Percentiles rank a stretch among this genome's conserved stretches.
Evolutionary conservation across 192 early-diverging fungal species (phyloP).

Genomic region (Pilaira anomala): DNA sequence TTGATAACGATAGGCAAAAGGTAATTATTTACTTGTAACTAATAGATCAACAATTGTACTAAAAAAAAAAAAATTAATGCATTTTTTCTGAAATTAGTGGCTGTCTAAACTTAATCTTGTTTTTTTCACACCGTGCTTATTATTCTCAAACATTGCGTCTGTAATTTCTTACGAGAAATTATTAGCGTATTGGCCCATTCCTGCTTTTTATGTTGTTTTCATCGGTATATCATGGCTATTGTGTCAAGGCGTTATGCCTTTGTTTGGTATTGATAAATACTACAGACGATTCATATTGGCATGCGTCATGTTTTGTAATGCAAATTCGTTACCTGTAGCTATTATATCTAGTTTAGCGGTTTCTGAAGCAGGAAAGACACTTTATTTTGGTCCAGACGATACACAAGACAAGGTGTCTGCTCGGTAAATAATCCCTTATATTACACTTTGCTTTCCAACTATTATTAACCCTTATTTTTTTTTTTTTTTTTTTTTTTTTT

Average conservation of each 20-base stretch:
- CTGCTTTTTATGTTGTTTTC: slow-evolving; percentile 46
- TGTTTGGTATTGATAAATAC: slow-evolving; percentile 42
- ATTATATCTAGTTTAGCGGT: slow-evolving; percentile 61
- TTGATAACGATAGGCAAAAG: slow-evolving; percentile 27
- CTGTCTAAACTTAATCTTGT: slow-evolving; percentile 60
- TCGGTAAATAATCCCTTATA: slow-evolving; percentile 28
- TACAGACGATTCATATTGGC: slow-evolving; percentile 61
- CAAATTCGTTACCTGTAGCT: slow-evolving; percentile 72
- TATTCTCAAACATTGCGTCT: slow-evolving; percentile 73
- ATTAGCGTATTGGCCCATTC: slow-evolving; percentile 70
- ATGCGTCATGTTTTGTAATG: slow-evolving; percentile 68
- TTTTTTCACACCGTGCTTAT: slow-evolving; percentile 72
- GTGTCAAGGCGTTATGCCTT: slow-evolving; percentile 36
- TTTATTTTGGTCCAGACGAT: slow-evolving; percentile 41
- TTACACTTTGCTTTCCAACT: background rate
- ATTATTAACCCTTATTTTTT: background rate
- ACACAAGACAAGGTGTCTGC: slow-evolving; percentile 47
- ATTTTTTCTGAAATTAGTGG: slow-evolving; percentile 32
- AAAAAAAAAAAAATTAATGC: too few relatives aligned
- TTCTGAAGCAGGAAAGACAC: slow-evolving; percentile 42
- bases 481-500: background rate
- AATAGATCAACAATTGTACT: background rate
- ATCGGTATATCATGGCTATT: slow-evolving; percentile 33
- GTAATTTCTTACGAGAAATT: slow-evolving; percentile 60
- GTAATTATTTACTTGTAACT: slow-evolving; percentile 5